Percentiles rank a stretch among this genome's conserved stretches.
Evolutionary conservation across 2,329 filamentous ascomycete genomes (phyloP).

Genomic region (Trichothecium sympodiale): DNA sequence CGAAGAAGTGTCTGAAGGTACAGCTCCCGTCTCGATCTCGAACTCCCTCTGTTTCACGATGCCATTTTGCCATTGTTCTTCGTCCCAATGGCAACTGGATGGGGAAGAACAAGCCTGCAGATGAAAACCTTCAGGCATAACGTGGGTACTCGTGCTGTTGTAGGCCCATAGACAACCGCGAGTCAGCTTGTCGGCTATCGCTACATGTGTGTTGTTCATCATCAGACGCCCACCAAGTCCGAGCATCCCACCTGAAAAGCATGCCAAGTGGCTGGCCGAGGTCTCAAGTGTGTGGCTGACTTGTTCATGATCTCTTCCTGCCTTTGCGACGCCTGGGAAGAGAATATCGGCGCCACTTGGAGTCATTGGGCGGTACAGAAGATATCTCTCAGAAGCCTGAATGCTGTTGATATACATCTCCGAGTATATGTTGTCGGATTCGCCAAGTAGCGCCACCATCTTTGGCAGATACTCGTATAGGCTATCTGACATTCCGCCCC

Average conservation of each 20-base stretch:
- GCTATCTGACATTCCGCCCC: conserved; percentile 44
- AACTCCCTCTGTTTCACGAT: conserved; percentile 17
- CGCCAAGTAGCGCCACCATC: conserved; percentile 54
- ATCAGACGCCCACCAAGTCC: conserved; percentile 51
- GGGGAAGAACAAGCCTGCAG: conserved; percentile 25
- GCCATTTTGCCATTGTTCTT: conserved; percentile 12
- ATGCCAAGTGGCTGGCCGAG: conserved; percentile 43
- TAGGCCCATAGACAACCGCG: conserved; percentile 48
- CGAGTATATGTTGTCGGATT: conserved; percentile 29
- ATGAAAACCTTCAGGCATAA: conserved; percentile 43
- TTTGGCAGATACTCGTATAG: conserved; percentile 57
- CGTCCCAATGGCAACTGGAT: conserved; percentile 21
- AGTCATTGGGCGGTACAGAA: conserved; percentile 57
- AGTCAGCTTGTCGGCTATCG: conserved; percentile 34
- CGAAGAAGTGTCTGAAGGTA: conserved; percentile 13
- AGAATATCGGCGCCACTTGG: conserved; percentile 48
- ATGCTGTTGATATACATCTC: conserved; percentile 37
- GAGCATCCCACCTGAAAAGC: conserved; percentile 56
- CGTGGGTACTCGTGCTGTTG: conserved; percentile 34
- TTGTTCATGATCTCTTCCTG: conserved; percentile 31
- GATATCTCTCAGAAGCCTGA: conserved; percentile 43
- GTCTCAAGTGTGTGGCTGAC: too few relatives aligned
- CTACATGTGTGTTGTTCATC: conserved; percentile 29
- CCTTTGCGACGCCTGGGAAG: conserved; percentile 44
- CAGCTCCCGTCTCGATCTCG: conserved; percentile 20